Conservation (phyloP, 108 stramenopile species). For the Phaeodactylum tricornutum region DNA sequence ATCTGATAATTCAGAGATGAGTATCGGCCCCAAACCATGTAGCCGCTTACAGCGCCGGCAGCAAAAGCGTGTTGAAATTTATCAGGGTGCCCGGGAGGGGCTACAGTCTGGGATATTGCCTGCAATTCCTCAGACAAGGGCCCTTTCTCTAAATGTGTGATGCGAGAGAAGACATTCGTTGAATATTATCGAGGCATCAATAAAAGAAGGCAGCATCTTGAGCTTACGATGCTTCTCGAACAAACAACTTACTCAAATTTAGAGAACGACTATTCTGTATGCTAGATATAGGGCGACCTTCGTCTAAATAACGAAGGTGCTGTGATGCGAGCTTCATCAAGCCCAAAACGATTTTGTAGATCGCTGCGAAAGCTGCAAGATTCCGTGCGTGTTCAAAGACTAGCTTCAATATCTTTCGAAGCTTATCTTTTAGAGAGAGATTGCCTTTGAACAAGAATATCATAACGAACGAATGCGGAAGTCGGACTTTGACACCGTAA, state of each 20-base stretch:
- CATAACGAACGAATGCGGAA: constrained; percentile 79
- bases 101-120: neutral
- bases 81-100: constrained; percentile 50
- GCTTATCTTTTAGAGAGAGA: constrained; percentile 38
- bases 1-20: constrained; percentile 73
- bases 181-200: too few relatives aligned
- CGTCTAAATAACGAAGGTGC: constrained; percentile 9
- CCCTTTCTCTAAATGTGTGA: too few relatives aligned
- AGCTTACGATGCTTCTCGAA: too few relatives aligned
- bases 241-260: too few relatives aligned
- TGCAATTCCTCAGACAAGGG: constrained; percentile 21
- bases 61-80: constrained; percentile 64
- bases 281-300: too few relatives aligned
- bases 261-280: too few relatives aligned
- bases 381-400: constrained; percentile 56
- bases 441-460: constrained; percentile 61
- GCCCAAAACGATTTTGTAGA: constrained; percentile 64
- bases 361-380: constrained; percentile 70
- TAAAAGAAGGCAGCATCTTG: too few relatives aligned
- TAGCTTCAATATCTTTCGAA: constrained; percentile 32
- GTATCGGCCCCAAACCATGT: constrained; percentile 74
- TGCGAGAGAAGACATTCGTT: too few relatives aligned
- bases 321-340: constrained; percentile 36
- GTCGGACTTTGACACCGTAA: constrained; percentile 77
- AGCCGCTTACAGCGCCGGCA: constrained; percentile 71